phyloP scores from a whole-genome alignment of 2,329 filamentous ascomycete genomes.

The Fusarium floridanum region DNA sequence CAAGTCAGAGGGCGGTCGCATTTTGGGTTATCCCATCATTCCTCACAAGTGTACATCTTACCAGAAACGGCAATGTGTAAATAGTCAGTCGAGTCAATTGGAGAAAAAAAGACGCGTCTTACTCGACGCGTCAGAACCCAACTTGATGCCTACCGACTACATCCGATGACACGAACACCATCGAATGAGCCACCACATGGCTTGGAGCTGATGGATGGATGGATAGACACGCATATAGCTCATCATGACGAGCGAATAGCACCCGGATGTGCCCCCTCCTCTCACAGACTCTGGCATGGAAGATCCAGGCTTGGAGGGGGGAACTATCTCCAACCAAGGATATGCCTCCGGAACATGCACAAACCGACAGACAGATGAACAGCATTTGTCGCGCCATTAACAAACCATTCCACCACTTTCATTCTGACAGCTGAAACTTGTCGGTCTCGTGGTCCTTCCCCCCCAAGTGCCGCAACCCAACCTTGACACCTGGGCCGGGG shows the following conservation, averaged over 20 bases:
- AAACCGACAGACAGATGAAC: not conserved
- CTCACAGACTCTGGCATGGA: conserved; percentile 1
- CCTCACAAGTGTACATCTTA: conserved; percentile 26
- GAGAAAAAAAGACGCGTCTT: conserved; percentile 17
- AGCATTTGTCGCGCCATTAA: not conserved
- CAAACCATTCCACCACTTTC: not conserved
- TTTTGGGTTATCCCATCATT: conserved; percentile 35
- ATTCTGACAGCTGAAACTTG: not conserved
- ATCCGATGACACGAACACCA: conserved; percentile 7
- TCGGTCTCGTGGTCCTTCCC: not conserved
- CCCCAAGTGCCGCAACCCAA: no score
- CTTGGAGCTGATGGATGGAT: not conserved
- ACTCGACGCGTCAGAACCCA: conserved; percentile 24
- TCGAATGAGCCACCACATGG: conserved; percentile 1
- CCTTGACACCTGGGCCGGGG: no score
- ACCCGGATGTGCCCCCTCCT: not conserved
- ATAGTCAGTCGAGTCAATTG: conserved; percentile 18
- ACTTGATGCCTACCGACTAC: not conserved
- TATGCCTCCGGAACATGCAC: not conserved
- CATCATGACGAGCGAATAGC: conserved; percentile 23
- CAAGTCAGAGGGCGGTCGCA: conserved; percentile 23
- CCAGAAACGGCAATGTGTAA: conserved; percentile 37
- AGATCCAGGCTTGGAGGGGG: conserved; percentile 12
- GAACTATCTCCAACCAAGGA: not conserved
- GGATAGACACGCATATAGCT: not conserved